phyloP scores from a whole-genome alignment of 2,329 filamentous ascomycete genomes.

The Herpomyces periplanetae region DNA sequence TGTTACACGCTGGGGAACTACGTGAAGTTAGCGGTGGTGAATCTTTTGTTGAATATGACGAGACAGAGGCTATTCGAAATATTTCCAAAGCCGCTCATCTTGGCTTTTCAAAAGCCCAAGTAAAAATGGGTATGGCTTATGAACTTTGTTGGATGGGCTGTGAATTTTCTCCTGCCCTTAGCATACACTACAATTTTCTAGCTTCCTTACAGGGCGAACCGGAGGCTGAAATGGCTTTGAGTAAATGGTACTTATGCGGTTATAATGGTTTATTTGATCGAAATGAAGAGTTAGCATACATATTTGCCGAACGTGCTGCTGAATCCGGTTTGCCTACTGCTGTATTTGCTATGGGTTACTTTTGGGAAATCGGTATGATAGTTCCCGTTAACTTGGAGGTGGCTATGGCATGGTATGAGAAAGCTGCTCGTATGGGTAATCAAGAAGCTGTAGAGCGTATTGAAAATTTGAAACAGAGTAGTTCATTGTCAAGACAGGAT shows the following conservation, averaged over 20 bases:
- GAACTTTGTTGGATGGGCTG: slow-evolving; percentile 75
- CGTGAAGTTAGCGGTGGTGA: slow-evolving; percentile 61
- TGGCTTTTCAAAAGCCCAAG: slow-evolving; percentile 74
- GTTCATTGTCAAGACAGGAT: slow-evolving; percentile 38
- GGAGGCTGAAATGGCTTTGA: slow-evolving; percentile 78
- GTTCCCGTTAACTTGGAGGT: slow-evolving; percentile 45
- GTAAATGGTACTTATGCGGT: slow-evolving; percentile 91
- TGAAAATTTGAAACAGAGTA: slow-evolving; percentile 47
- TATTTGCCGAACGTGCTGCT: slow-evolving; percentile 58
- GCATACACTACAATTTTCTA: slow-evolving; percentile 74
- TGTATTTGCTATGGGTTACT: slow-evolving; percentile 88
- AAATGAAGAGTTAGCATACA: slow-evolving; percentile 73
- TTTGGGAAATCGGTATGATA: slow-evolving; percentile 79
- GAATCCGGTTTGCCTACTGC: slow-evolving; percentile 44
- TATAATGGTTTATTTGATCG: slow-evolving; percentile 72
- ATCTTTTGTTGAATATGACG: slow-evolving; percentile 23
- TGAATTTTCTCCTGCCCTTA: slow-evolving; percentile 70
- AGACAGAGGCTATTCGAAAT: slow-evolving; percentile 35
- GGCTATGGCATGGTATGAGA: slow-evolving; percentile 56
- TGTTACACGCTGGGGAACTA: slow-evolving; percentile 61
- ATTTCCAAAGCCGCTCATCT: slow-evolving; percentile 88
- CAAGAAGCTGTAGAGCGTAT: slow-evolving; percentile 47
- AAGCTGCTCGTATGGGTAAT: slow-evolving; percentile 62
- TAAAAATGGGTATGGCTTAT: slow-evolving; percentile 87
- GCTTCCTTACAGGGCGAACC: slow-evolving; percentile 66